These are phyloP conservation scores for Ceriops decandra DNA, from an alignment of 345 rosid species.

Conservation along the genomic window DNA sequence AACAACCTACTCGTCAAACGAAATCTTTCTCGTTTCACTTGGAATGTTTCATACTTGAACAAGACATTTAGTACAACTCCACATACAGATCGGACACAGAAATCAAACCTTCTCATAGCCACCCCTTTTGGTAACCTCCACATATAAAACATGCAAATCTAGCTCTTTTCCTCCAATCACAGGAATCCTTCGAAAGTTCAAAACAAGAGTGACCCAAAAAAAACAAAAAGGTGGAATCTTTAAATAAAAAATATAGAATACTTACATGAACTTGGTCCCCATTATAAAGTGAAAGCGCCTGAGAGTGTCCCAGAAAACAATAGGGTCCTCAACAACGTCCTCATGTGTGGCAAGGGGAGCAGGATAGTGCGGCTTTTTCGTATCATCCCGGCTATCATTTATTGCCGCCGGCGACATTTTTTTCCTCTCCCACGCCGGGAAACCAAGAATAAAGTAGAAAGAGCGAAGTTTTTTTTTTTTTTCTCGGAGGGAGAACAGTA, in stretches of 20 bases:
- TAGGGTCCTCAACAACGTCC: constrained; percentile 41
- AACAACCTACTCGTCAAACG: constrained; percentile 51
- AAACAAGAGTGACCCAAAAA: not conserved
- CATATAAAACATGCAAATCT: constrained; percentile 84
- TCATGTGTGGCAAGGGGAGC: constrained; percentile 61
- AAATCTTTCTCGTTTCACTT: no score
- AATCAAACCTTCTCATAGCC: constrained; percentile 78
- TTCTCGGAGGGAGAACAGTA: not conserved
- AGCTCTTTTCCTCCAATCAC: constrained; percentile 97
- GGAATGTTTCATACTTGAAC: not conserved
- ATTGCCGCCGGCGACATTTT: constrained; percentile 46
- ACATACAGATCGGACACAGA: not conserved
- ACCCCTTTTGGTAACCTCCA: constrained; percentile 77
- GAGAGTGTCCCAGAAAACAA: constrained; percentile 80
- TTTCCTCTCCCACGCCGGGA: constrained; percentile 18
- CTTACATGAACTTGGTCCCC: constrained; percentile 84
- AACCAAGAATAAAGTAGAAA: not conserved
- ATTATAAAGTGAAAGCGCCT: constrained; percentile 73
- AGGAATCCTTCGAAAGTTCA: constrained; percentile 61
- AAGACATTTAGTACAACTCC: not conserved
- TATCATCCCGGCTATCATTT: constrained; percentile 17
- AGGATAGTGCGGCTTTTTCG: constrained; percentile 51
- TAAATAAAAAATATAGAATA: not conserved
- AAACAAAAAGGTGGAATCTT: not conserved
- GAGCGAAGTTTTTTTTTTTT: not conserved